Percentiles rank a stretch among this genome's conserved stretches.
Evolutionary conservation across 176 grass and related monocot genomes (phyloP).

Genomic region (Paspalum vaginatum): DNA sequence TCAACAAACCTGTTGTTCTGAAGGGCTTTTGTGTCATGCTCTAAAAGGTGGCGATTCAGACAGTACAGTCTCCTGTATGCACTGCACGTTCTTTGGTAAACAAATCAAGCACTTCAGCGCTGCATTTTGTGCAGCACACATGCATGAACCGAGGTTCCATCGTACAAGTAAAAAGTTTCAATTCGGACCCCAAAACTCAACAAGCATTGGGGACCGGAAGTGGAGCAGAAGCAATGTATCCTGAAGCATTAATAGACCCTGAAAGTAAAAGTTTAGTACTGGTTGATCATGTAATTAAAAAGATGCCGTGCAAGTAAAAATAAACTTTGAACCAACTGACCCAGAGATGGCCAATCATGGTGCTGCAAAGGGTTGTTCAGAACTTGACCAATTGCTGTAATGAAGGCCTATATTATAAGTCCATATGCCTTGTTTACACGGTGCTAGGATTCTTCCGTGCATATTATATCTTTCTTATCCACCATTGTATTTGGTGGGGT

Average conservation of each 20-base stretch:
- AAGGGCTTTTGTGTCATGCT: constrained; percentile 22
- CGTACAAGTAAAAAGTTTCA: neutral
- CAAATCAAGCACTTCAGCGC: neutral
- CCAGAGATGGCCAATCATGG: constrained; percentile 25
- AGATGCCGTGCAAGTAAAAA: neutral
- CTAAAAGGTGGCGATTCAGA: neutral
- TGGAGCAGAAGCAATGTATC: constrained; percentile 17
- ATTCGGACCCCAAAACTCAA: neutral
- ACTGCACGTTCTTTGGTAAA: constrained; percentile 23
- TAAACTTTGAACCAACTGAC: neutral
- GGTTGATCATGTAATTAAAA: neutral
- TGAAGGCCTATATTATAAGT: constrained; percentile 23
- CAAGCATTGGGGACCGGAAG: constrained; percentile 8
- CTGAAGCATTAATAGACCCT: neutral
- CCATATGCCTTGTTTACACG: constrained; percentile 18
- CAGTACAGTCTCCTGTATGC: constrained; percentile 24
- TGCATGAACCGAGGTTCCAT: constrained; percentile 7
- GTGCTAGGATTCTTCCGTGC: neutral
- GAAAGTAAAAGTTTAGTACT: constrained; percentile 13
- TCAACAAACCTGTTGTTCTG: constrained; percentile 32
- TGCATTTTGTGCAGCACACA: neutral
- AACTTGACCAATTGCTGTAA: neutral
- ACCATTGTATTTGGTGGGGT: constrained; percentile 20
- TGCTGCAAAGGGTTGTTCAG: neutral
- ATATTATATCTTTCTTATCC: constrained; percentile 33